Percentiles rank a stretch among this genome's conserved stretches.
phyloP scores from a whole-genome alignment of 306 rosid genomes.

The Acacia melanoxylon region DNA sequence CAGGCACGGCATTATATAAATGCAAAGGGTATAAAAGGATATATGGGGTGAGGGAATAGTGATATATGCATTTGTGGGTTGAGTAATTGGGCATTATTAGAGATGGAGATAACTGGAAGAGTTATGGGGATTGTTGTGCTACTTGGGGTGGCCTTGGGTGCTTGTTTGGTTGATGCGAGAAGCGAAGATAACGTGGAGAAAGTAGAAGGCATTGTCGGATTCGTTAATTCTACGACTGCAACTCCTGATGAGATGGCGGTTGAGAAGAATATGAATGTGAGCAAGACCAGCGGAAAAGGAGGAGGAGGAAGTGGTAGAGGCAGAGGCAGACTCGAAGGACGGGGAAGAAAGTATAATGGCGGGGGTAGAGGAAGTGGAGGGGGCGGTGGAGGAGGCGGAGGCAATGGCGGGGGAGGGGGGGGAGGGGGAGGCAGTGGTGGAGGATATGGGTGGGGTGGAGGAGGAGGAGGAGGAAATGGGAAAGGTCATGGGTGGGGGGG shows the following conservation, averaged over 20 bases:
- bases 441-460: background rate
- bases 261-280: slow-evolving; percentile 15
- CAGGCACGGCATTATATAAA: slow-evolving; percentile 4
- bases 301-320: background rate
- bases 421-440: background rate
- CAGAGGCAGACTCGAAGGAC: background rate
- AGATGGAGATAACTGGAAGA: slow-evolving; percentile 23
- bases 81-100: background rate
- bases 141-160: slow-evolving; percentile 1
- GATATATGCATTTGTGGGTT: slow-evolving; percentile 3
- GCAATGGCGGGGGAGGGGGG: background rate
- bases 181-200: background rate
- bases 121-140: slow-evolving; percentile 26
- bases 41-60: background rate
- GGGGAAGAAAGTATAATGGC: background rate
- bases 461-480: background rate
- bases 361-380: background rate
- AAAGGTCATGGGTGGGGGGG: background rate
- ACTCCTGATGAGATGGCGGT: slow-evolving; percentile 2
- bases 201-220: background rate
- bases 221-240: background rate
- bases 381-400: background rate
- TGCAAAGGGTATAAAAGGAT: slow-evolving; percentile 37
- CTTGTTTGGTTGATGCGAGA: slow-evolving; percentile 38
- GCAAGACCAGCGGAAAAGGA: background rate